These are phyloP conservation scores for Ganoderma boninense DNA, from an alignment of 1,284 basidiomycete species.

Conservation along the genomic window DNA sequence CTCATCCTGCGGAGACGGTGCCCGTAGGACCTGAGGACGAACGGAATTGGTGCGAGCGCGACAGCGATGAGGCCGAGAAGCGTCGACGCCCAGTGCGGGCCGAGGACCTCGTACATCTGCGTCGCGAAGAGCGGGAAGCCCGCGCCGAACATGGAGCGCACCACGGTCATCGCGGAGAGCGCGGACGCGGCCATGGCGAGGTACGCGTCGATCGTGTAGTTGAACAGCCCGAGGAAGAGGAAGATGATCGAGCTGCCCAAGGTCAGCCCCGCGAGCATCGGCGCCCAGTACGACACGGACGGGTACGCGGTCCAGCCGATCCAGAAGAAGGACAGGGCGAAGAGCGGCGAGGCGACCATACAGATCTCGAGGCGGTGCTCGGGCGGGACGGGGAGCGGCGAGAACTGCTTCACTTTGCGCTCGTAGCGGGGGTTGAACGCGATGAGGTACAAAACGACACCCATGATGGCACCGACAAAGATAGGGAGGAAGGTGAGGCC, in stretches of 20 bases:
- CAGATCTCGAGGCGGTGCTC: constrained; percentile 55
- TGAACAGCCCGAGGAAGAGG: constrained; percentile 45
- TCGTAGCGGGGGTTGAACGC: constrained; percentile 45
- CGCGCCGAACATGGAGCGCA: constrained; percentile 46
- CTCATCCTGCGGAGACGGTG: constrained; percentile 35
- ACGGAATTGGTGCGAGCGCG: constrained; percentile 45
- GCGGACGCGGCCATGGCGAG: constrained; percentile 48
- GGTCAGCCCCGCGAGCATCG: constrained; percentile 39
- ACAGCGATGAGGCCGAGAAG: constrained; percentile 43
- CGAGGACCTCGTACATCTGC: constrained; percentile 47
- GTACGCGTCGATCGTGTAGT: constrained; percentile 50
- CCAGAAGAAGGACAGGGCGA: constrained; percentile 53
- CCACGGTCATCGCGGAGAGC: constrained; percentile 46
- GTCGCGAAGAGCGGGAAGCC: constrained; percentile 48
- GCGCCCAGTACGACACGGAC: constrained; percentile 41
- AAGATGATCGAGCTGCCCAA: constrained; percentile 41
- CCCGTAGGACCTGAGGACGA: constrained; percentile 42
- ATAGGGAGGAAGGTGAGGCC: constrained; percentile 58
- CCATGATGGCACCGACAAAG: constrained; percentile 45
- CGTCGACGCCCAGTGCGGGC: constrained; percentile 46
- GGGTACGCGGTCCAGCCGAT: constrained; percentile 53
- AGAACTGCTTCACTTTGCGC: constrained; percentile 42
- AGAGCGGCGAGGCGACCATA: constrained; percentile 50
- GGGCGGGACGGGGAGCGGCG: constrained; percentile 49
- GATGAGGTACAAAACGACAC: constrained; percentile 36